Evolutionary conservation across 257 asterid species (phyloP), one percentile per base, ranked within the genome.

Genomic region (Capsicum pubescens): DNA sequence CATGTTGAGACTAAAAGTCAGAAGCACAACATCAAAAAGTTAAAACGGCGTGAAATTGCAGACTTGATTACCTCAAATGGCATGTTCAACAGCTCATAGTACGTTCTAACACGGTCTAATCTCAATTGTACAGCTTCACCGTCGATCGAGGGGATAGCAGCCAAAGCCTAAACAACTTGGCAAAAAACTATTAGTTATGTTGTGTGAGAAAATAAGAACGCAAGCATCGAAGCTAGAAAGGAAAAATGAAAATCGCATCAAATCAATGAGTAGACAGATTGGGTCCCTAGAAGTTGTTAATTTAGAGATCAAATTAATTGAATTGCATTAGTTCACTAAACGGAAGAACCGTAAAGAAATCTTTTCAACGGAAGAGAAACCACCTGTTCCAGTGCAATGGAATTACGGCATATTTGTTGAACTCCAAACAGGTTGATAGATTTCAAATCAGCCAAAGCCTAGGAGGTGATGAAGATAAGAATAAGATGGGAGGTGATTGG

Each of bases 301-400:
- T 14, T 52, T 9, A 26, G 63, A 52, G 81, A 54, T 77, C 81
- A 77, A 77, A 52, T 39, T 13, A 52, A 76, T 54, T 26, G 48
- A 76, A 26, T 76, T 52, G 81, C 26, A 76, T 76, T 81, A 71
- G 57, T 58, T 69, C 32, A 36, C 54, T 60, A 71, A 42, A 39
- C 32, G 66, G 52, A 80, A 83, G 44, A 50, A 66, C 26, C 72
- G 58, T 14, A 83, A 46, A 52, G 79, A 68, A 80, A 76, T 39
- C 77, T 26, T 54, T 54, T 54, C 82, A 77, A 77, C 48, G 32
- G 54, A 84, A 52, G 58, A 52, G 84, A 74, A 13, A 6, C 50
- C 56, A 97, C 99, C 98, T 93, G 99, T 87, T 97, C 99, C 85
- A 97, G 90, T 36, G 99, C 98, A 87, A 97, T 97, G 86, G 99